phyloP scores from a whole-genome alignment of 2,329 filamentous ascomycete genomes.

The Microdochium bolleyi region DNA sequence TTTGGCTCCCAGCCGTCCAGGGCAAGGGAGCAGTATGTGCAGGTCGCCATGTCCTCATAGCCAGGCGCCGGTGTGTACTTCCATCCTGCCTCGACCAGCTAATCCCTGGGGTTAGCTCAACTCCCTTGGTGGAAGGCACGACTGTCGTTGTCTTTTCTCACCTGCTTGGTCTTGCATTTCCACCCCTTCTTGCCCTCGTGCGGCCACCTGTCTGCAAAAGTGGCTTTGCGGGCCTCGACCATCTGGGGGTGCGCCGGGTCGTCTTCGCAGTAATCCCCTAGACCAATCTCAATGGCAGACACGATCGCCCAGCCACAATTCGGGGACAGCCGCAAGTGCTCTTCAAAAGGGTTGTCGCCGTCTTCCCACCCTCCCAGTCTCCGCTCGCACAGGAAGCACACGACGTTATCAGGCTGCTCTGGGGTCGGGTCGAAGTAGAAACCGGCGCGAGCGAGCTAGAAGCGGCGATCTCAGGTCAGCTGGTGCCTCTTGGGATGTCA shows the following conservation, averaged over 20 bases:
- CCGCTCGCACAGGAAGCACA: conserved; percentile 80
- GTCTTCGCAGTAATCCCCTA: conserved; percentile 56
- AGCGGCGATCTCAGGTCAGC: conserved; percentile 5
- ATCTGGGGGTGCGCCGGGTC: conserved; percentile 69
- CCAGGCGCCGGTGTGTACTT: conserved; percentile 81
- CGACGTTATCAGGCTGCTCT: conserved; percentile 75
- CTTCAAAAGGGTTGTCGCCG: conserved; percentile 71
- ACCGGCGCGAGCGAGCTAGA: conserved; percentile 78
- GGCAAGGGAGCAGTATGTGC: conserved; percentile 81
- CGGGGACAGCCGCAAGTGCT: conserved; percentile 77
- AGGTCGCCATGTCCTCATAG: conserved; percentile 83
- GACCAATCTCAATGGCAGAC: conserved; percentile 50
- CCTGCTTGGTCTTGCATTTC: conserved; percentile 85
- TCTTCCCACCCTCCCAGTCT: conserved; percentile 88
- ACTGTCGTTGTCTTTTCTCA: conserved; percentile 30
- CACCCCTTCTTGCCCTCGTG: conserved; percentile 83
- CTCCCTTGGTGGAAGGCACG: neutral
- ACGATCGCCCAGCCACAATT: conserved; percentile 84
- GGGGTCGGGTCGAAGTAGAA: conserved; percentile 80
- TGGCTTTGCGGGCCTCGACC: conserved; percentile 69
- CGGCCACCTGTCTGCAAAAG: conserved; percentile 81
- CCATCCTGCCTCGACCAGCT: conserved; percentile 91
- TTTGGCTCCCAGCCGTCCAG: conserved; percentile 92
- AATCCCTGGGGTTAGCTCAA: conserved; percentile 1
- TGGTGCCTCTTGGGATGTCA: conserved; percentile 5